Evolutionary conservation across 2,329 filamentous ascomycete genomes (phyloP).

Genomic region (Malbranchea cinnamomea): DNA sequence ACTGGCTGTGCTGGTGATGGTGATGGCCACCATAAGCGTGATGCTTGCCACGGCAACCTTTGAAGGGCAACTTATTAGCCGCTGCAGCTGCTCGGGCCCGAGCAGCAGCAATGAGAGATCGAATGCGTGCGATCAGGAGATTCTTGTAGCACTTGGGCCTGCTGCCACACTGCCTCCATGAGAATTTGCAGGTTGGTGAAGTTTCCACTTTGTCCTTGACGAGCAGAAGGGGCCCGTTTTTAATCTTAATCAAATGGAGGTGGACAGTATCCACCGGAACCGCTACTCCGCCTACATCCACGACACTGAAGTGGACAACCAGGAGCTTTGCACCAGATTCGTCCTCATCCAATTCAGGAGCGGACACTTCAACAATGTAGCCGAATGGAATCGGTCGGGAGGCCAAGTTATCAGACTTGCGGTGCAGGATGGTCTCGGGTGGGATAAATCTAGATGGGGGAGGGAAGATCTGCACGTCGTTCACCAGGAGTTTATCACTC

Average conservation of each 20-base stretch:
- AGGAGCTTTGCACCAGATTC: conserved; percentile 21
- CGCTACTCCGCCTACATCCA: conserved; percentile 28
- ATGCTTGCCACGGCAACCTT: conserved; percentile 20
- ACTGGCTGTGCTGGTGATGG: conserved; percentile 18
- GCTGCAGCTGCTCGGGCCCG: conserved; percentile 22
- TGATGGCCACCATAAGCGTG: conserved; percentile 14
- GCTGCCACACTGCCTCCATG: conserved; percentile 30
- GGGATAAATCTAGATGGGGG: conserved; percentile 14
- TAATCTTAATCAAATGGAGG: conserved; percentile 24
- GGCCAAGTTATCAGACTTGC: conserved; percentile 21
- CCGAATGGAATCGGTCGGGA: conserved; percentile 25
- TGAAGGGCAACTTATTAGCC: conserved; percentile 15
- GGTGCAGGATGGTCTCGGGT: conserved; percentile 21
- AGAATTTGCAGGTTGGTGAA: conserved; percentile 19
- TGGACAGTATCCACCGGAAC: conserved; percentile 30
- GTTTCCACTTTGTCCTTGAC: conserved; percentile 23
- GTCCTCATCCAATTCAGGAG: conserved; percentile 15
- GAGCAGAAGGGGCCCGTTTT: conserved; percentile 23
- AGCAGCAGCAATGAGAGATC: conserved; percentile 22
- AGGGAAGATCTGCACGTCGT: conserved; percentile 26
- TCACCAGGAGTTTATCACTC: conserved; percentile 21
- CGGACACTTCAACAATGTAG: conserved; percentile 28
- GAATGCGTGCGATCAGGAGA: conserved; percentile 26
- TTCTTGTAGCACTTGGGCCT: conserved; percentile 24
- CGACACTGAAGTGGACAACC: conserved; percentile 29